phyloP scores from a whole-genome alignment of 2,329 filamentous ascomycete species.

The Diaporthe vexans region DNA sequence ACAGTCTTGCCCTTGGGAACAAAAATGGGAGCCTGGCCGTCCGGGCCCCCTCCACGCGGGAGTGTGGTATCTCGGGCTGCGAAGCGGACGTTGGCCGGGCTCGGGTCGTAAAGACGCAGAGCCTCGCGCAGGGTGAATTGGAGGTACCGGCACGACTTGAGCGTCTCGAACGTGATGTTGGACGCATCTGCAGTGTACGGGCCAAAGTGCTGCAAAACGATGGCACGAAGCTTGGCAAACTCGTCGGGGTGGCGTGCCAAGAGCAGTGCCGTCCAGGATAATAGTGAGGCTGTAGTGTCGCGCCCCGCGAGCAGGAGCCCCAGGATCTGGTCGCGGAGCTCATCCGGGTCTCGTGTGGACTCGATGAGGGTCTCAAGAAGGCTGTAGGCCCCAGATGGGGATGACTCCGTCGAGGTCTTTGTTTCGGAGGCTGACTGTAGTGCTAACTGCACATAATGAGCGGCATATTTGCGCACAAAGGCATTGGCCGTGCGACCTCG shows the following conservation, averaged over 20 bases:
- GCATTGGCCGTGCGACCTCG: conserved; percentile 72
- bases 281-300: conserved; percentile 49
- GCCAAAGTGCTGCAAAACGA: conserved; percentile 65
- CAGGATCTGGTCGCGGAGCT: conserved; percentile 54
- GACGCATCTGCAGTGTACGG: conserved; percentile 43
- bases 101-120: conserved; percentile 59
- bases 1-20: conserved; percentile 47
- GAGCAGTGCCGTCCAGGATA: conserved; percentile 62
- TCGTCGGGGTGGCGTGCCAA: conserved; percentile 56
- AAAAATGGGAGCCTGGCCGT: conserved; percentile 47
- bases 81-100: conserved; percentile 33
- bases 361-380: conserved; percentile 64
- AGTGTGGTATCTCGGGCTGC: conserved; percentile 44
- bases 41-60: conserved; percentile 49
- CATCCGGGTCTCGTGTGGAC: conserved; percentile 55
- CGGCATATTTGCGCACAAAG: conserved; percentile 73
- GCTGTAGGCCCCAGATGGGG: conserved; percentile 49
- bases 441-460: conserved; percentile 57
- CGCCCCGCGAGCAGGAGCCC: conserved; percentile 11
- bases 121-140: conserved; percentile 46
- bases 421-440: conserved; percentile 42
- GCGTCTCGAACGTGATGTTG: conserved; percentile 36
- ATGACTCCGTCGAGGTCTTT: conserved; percentile 47
- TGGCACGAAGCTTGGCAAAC: conserved; percentile 57
- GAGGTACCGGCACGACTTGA: conserved; percentile 43